Evolutionary conservation across 441 rosid genomes (phyloP).

Genomic region (Aleurites moluccanus): DNA sequence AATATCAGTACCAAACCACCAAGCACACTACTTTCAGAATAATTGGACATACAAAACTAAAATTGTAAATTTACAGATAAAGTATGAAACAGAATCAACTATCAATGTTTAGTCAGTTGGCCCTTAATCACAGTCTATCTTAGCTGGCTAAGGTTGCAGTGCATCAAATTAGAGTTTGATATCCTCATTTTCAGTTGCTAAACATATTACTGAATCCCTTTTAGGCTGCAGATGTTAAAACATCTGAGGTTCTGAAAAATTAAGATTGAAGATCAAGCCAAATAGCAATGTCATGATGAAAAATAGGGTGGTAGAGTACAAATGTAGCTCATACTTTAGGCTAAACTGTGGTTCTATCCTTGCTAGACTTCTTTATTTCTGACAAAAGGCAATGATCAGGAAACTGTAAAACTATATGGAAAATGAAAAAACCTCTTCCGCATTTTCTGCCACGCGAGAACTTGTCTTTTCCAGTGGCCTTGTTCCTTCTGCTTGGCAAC

Average conservation of each 20-base stretch:
- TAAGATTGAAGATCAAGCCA: background rate
- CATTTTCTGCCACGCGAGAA: conserved; percentile 25
- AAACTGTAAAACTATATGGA: background rate
- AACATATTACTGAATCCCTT: background rate
- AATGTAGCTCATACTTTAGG: too few relatives aligned
- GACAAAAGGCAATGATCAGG: background rate
- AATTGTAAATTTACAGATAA: background rate
- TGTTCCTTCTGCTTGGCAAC: conserved; percentile 21
- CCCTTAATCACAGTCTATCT: background rate
- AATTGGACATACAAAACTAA: conserved; percentile 10
- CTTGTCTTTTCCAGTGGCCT: conserved; percentile 25
- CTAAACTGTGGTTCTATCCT: background rate
- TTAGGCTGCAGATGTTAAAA: background rate
- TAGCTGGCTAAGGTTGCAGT: background rate
- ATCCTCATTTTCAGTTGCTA: background rate
- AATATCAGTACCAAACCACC: conserved; percentile 6
- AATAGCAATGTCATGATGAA: background rate
- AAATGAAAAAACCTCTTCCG: conserved; percentile 44
- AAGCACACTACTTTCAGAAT: conserved; percentile 31
- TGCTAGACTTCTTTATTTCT: background rate
- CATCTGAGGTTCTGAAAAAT: background rate
- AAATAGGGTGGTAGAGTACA: background rate
- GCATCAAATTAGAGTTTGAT: background rate
- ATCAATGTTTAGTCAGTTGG: conserved; percentile 1
- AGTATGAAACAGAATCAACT: conserved; percentile 10